Evolutionary conservation across 805 yeast genomes (phyloP).

Genomic region (Candida manassasensis): DNA sequence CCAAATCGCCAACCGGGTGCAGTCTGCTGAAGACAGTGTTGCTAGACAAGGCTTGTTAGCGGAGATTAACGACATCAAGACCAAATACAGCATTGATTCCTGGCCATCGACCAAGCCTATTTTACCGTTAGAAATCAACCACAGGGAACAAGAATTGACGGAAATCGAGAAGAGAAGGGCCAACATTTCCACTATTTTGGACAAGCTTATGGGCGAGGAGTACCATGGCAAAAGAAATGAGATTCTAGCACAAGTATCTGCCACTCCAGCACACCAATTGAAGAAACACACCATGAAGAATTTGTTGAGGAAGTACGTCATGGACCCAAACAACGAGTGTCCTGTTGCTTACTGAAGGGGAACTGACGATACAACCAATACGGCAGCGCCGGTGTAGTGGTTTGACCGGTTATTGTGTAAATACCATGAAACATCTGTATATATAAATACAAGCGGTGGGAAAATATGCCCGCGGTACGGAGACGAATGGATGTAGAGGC

Average conservation of each 20-base stretch:
- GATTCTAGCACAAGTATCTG: conserved; percentile 18
- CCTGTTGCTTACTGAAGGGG: conserved; percentile 14
- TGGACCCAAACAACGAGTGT: conserved; percentile 27
- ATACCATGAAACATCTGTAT: too few relatives aligned
- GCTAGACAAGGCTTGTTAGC: conserved; percentile 17
- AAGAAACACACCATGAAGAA: conserved; percentile 57
- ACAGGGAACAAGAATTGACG: conserved; percentile 22
- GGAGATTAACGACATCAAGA: conserved; percentile 33
- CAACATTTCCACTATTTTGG: conserved; percentile 25
- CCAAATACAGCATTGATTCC: conserved; percentile 31
- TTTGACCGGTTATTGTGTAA: too few relatives aligned
- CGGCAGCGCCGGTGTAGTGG: too few relatives aligned
- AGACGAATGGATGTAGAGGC: too few relatives aligned
- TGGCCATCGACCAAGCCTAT: conserved; percentile 42
- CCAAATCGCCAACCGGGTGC: conserved; percentile 21
- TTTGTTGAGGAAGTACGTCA: conserved; percentile 60
- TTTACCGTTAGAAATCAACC: conserved; percentile 27
- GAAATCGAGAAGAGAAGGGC: conserved; percentile 25
- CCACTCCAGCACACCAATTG: conserved; percentile 14
- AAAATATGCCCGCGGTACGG: too few relatives aligned
- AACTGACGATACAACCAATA: too few relatives aligned
- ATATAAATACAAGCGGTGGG: too few relatives aligned
- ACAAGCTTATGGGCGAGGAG: conserved; percentile 26
- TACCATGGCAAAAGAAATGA: conserved; percentile 17
- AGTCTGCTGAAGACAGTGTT: conserved; percentile 5